Evolutionary conservation across 1,139 yeast species (phyloP).

Genomic region (Lodderomyces orthopsilosis): DNA sequence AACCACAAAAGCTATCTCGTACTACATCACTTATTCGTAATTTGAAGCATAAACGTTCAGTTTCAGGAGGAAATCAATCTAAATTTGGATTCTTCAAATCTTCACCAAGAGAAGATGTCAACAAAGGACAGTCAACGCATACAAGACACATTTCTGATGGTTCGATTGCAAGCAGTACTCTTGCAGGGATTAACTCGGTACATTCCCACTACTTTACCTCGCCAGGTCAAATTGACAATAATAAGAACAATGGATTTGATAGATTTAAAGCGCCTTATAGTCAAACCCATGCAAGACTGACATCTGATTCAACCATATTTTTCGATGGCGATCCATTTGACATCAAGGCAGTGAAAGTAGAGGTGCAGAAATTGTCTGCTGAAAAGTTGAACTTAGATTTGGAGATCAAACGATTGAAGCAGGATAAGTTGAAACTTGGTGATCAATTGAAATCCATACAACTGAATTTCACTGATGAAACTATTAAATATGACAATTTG

Average conservation of each 20-base stretch:
- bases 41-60: constrained; percentile 42
- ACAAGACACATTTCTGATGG: constrained; percentile 45
- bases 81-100: constrained; percentile 37
- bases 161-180: constrained; percentile 26
- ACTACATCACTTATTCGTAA: constrained; percentile 26
- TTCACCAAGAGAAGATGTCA: constrained; percentile 17
- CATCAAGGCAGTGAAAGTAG: constrained; percentile 35
- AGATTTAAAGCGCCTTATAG: not conserved
- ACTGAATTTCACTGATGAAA: constrained; percentile 22
- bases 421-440: constrained; percentile 27
- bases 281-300: constrained; percentile 32
- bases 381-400: constrained; percentile 24
- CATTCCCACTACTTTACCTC: constrained; percentile 1
- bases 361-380: constrained; percentile 38
- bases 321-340: constrained; percentile 27
- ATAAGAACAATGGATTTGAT: constrained; percentile 13
- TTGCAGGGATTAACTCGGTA: constrained; percentile 20
- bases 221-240: not conserved
- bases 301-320: constrained; percentile 32
- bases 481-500: constrained; percentile 25
- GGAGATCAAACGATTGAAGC: constrained; percentile 30
- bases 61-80: constrained; percentile 39
- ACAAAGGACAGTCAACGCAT: constrained; percentile 22
- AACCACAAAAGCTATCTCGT: constrained; percentile 7
- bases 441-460: constrained; percentile 26